A percentile compares a stretch with the other conserved stretches of the same genome.
Evolutionary conservation across 768 basidiomycete genomes (phyloP).

Genomic region (Vararia minispora): DNA sequence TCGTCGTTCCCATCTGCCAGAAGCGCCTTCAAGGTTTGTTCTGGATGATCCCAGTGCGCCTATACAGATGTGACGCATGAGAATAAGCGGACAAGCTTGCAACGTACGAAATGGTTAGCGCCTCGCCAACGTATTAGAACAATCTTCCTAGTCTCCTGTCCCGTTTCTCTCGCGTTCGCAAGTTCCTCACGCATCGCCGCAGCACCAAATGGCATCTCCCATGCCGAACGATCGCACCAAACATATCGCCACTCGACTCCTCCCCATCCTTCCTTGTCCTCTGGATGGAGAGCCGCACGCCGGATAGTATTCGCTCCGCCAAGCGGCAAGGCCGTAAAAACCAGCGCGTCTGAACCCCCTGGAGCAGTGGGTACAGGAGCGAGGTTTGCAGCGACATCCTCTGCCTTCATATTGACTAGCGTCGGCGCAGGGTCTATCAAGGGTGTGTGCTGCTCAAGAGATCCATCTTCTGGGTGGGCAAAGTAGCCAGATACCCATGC

Average conservation of each 20-base stretch:
- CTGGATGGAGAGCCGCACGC: background rate
- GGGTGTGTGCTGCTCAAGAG: background rate
- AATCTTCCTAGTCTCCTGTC: background rate
- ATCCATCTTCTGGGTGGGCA: background rate
- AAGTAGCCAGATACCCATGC: slow-evolving; percentile 2
- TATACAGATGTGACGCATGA: too few species aligned
- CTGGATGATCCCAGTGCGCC: slow-evolving; percentile 7
- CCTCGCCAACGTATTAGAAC: slow-evolving; percentile 1
- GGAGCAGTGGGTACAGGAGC: background rate
- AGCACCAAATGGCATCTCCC: slow-evolving; percentile 10
- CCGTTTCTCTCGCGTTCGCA: slow-evolving; percentile 1
- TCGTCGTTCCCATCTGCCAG: too few species aligned
- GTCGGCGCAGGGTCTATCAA: background rate
- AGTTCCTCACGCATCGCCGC: slow-evolving; percentile 9
- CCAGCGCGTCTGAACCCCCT: background rate
- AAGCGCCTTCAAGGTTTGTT: background rate
- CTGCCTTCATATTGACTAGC: background rate
- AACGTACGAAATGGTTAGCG: slow-evolving; percentile 7
- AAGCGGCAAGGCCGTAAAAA: background rate
- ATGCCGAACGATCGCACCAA: background rate
- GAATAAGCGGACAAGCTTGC: background rate
- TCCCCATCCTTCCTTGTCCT: background rate
- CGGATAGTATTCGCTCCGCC: background rate
- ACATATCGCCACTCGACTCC: background rate
- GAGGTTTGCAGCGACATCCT: background rate